Conservation (phyloP, 2,329 filamentous ascomycete genomes). For the Monilinia aucupariae region DNA sequence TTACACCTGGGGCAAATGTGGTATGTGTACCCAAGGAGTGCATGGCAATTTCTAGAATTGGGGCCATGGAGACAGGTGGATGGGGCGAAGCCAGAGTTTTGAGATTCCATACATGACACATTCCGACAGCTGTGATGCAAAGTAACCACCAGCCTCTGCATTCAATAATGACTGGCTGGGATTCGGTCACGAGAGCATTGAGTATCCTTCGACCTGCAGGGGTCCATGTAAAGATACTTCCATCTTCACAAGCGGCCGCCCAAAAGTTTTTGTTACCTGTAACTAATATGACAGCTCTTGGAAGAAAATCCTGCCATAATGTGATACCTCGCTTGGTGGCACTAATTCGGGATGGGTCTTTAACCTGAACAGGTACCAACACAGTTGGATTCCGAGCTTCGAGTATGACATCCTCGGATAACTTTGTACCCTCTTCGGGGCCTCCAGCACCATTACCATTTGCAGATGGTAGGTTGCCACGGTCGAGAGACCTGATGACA, state of each 20-base stretch:
- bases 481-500: slow-evolving; percentile 76
- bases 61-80: slow-evolving; percentile 81
- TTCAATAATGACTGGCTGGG: slow-evolving; percentile 90
- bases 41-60: slow-evolving; percentile 80
- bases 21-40: slow-evolving; percentile 71
- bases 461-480: slow-evolving; percentile 45
- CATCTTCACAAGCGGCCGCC: slow-evolving; percentile 90
- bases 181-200: slow-evolving; percentile 80
- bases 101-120: slow-evolving; percentile 92
- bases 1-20: slow-evolving; percentile 75
- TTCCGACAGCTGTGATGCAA: slow-evolving; percentile 80
- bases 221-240: slow-evolving; percentile 84
- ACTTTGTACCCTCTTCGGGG: slow-evolving; percentile 56
- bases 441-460: slow-evolving; percentile 38
- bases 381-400: slow-evolving; percentile 79
- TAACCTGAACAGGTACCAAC: slow-evolving; percentile 49
- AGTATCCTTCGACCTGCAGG: slow-evolving; percentile 81
- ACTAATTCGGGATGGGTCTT: slow-evolving; percentile 79
- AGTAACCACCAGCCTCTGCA: slow-evolving; percentile 85
- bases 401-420: slow-evolving; percentile 67
- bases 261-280: slow-evolving; percentile 89
- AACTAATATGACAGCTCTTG: slow-evolving; percentile 78
- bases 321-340: slow-evolving; percentile 74
- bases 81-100: slow-evolving; percentile 77
- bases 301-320: slow-evolving; percentile 92